Conservation (phyloP, 2,329 filamentous ascomycete species). For the Aspergillus sojae region DNA sequence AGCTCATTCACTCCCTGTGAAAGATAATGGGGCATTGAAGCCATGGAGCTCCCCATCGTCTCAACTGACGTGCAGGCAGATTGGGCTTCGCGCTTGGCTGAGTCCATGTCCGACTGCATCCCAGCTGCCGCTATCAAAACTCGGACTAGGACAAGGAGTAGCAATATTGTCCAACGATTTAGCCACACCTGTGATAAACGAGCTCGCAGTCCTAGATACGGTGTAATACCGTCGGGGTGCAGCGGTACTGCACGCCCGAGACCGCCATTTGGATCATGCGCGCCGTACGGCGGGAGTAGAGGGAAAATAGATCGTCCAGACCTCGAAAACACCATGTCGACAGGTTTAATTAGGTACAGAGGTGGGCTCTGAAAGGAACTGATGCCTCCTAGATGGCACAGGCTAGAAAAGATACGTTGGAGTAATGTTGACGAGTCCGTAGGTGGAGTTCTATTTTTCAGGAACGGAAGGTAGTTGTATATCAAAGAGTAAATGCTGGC, state of each 20-base stretch:
- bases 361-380: neutral
- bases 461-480: neutral
- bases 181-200: slow-evolving; percentile 95
- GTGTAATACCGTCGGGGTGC: slow-evolving; percentile 73
- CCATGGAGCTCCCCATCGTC: slow-evolving; percentile 90
- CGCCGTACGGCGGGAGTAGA: slow-evolving; percentile 44
- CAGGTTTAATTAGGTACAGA: neutral
- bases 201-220: slow-evolving; percentile 87
- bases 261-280: slow-evolving; percentile 52
- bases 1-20: slow-evolving; percentile 85
- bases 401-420: neutral
- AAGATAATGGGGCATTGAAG: slow-evolving; percentile 96
- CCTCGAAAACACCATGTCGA: slow-evolving; percentile 37
- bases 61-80: slow-evolving; percentile 91
- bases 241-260: slow-evolving; percentile 56
- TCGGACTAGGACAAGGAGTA: slow-evolving; percentile 81
- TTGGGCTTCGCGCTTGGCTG: slow-evolving; percentile 78
- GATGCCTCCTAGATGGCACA: neutral
- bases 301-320: slow-evolving; percentile 39
- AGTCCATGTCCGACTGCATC: slow-evolving; percentile 72
- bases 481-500: slow-evolving; percentile 14
- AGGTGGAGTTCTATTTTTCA: neutral
- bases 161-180: slow-evolving; percentile 92
- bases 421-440: neutral
- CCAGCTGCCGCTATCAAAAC: slow-evolving; percentile 74